Conservation (phyloP, 331 rosid genomes). For the Pyrus hybrid region DNA sequence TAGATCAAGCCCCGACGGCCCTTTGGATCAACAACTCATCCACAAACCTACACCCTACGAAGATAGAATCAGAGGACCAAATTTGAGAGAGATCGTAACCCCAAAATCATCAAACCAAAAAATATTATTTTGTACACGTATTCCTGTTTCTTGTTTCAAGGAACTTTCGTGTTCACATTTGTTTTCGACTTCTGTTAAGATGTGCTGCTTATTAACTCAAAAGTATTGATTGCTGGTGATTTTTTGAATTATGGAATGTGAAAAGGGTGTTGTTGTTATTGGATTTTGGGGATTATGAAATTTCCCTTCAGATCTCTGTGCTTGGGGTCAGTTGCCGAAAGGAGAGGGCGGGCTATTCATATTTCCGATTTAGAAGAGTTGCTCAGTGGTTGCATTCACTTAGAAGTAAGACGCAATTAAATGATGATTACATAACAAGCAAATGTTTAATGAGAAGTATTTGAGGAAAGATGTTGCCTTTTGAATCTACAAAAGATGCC, state of each 20-base stretch:
- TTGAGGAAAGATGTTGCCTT: not conserved
- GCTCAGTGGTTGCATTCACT: slow-evolving; percentile 67
- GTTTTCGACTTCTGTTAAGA: not conserved
- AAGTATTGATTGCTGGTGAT: not conserved
- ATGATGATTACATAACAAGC: not conserved
- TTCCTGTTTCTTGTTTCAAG: no score
- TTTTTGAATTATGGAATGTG: not conserved
- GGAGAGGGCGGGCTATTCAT: slow-evolving; percentile 72
- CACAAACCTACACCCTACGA: no score
- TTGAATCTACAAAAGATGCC: not conserved
- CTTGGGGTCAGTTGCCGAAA: slow-evolving; percentile 84
- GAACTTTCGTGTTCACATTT: no score
- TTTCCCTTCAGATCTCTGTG: slow-evolving; percentile 63
- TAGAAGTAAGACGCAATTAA: slow-evolving; percentile 67
- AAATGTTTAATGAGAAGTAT: not conserved
- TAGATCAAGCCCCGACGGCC: no score
- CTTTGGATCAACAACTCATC: no score
- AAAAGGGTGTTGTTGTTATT: slow-evolving; percentile 18
- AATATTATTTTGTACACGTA: no score
- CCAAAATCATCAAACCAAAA: no score
- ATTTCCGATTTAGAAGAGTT: slow-evolving; percentile 79
- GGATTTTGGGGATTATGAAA: slow-evolving; percentile 13
- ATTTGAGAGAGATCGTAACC: no score
- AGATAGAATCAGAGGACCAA: no score
- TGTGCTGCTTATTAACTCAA: not conserved